A percentile compares a stretch with the other conserved stretches of the same genome.
Evolutionary conservation across 805 yeast genomes (phyloP).

Genomic region (Clavispora santaluciae): DNA sequence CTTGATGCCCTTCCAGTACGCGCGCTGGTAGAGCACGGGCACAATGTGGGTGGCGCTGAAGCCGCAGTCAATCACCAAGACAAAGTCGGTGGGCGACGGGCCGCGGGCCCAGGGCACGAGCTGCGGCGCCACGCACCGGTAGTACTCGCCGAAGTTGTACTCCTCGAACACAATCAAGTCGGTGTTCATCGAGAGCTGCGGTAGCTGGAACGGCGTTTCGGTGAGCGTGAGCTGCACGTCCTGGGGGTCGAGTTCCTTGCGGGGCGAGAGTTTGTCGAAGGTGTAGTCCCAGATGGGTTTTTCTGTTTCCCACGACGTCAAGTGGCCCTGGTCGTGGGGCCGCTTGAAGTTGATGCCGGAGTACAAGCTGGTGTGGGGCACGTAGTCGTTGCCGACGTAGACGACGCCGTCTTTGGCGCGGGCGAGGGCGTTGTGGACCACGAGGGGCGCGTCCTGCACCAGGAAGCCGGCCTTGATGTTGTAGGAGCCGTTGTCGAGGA

Average conservation of each 20-base stretch:
- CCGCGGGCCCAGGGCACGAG: slow-evolving; percentile 53
- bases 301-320: slow-evolving; percentile 88
- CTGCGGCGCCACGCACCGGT: slow-evolving; percentile 58
- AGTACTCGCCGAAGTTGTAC: slow-evolving; percentile 70
- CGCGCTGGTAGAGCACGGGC: slow-evolving; percentile 76
- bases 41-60: slow-evolving; percentile 81
- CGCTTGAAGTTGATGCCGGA: slow-evolving; percentile 71
- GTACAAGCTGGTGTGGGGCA: slow-evolving; percentile 60
- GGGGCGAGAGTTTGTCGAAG: slow-evolving; percentile 40
- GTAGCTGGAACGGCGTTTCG: slow-evolving; percentile 78
- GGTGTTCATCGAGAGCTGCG: slow-evolving; percentile 73
- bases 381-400: slow-evolving; percentile 65
- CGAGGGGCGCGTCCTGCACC: slow-evolving; percentile 32
- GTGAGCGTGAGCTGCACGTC: slow-evolving; percentile 64
- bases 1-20: slow-evolving; percentile 70
- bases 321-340: slow-evolving; percentile 85
- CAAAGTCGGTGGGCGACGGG: slow-evolving; percentile 47
- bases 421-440: slow-evolving; percentile 65
- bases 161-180: slow-evolving; percentile 95
- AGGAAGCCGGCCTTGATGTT: slow-evolving; percentile 53
- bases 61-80: slow-evolving; percentile 82
- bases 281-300: slow-evolving; percentile 87
- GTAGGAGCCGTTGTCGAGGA: slow-evolving; percentile 89
- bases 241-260: slow-evolving; percentile 33
- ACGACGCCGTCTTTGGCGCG: slow-evolving; percentile 71